Evolutionary conservation across 2,329 filamentous ascomycete species (phyloP).

Genomic region (Xylaria sp.): DNA sequence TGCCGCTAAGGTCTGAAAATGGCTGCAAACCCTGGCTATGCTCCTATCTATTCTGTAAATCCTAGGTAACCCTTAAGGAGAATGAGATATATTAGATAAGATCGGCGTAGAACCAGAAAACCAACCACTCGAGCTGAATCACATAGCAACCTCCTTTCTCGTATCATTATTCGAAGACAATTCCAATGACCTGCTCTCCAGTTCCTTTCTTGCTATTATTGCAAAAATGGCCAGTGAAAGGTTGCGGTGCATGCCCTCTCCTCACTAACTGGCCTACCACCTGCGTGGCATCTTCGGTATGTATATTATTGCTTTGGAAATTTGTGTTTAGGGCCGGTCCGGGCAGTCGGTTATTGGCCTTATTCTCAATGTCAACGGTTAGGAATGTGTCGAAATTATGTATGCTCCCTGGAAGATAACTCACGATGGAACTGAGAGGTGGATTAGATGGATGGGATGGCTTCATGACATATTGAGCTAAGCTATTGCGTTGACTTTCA

Average conservation of each 20-base stretch:
- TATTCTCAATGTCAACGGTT: no score
- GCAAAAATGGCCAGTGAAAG: not conserved
- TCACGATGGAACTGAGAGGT: no score
- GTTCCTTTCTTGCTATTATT: not conserved
- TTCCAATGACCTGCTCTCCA: not conserved
- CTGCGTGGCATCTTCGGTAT: not conserved
- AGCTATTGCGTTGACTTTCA: not conserved
- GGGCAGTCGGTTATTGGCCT: not conserved
- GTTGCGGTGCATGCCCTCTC: not conserved
- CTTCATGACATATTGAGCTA: not conserved
- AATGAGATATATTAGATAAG: not conserved
- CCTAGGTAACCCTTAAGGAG: no score
- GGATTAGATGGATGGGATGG: no score
- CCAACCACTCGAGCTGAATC: not conserved
- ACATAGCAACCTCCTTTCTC: not conserved
- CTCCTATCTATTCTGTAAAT: not conserved
- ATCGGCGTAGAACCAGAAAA: not conserved
- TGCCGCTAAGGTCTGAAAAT: not conserved
- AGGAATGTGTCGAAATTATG: no score
- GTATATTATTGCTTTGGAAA: not conserved
- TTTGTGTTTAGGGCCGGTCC: not conserved
- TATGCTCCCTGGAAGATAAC: no score
- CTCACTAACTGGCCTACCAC: not conserved
- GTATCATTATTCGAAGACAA: not conserved
- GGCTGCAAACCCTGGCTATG: not conserved